phyloP scores from a whole-genome alignment of 1,139 yeast species.

The Saccharomyces hybrid region DNA sequence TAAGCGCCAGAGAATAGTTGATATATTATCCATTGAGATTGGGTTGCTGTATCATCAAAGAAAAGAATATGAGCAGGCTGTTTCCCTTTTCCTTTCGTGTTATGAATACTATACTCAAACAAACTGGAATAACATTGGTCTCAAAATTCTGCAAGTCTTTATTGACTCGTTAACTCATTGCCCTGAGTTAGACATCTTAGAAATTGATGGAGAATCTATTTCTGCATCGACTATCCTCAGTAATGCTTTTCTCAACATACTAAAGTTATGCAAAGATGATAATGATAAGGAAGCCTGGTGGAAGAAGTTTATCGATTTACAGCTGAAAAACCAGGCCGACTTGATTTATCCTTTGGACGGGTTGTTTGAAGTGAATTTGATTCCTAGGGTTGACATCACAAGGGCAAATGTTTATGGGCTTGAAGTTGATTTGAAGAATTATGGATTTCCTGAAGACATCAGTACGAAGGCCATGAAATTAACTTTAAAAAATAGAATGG shows the following conservation, averaged over 20 bases:
- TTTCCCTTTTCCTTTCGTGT: slow-evolving; percentile 55
- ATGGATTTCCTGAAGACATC: slow-evolving; percentile 18
- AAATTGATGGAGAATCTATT: slow-evolving; percentile 23
- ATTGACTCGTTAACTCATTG: slow-evolving; percentile 53
- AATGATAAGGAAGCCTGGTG: slow-evolving; percentile 22
- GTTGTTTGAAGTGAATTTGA: slow-evolving; percentile 16
- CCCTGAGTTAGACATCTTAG: slow-evolving; percentile 14
- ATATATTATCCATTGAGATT: slow-evolving; percentile 67
- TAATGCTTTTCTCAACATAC: slow-evolving; percentile 26
- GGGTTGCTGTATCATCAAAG: slow-evolving; percentile 61
- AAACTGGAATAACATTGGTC: slow-evolving; percentile 73
- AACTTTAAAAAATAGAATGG: slow-evolving; percentile 13
- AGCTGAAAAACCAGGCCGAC: slow-evolving; percentile 11
- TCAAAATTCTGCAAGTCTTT: slow-evolving; percentile 54
- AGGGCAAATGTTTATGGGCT: slow-evolving; percentile 21
- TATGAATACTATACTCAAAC: slow-evolving; percentile 58
- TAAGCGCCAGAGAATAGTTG: slow-evolving; percentile 51
- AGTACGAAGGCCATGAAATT: slow-evolving; percentile 17
- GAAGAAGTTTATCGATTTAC: slow-evolving; percentile 22
- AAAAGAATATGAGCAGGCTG: slow-evolving; percentile 53
- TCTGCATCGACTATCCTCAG: slow-evolving; percentile 24
- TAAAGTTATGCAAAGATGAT: slow-evolving; percentile 16
- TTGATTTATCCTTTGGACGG: slow-evolving; percentile 23
- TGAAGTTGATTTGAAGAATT: slow-evolving; percentile 13
- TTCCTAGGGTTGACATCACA: slow-evolving; percentile 6